These are phyloP conservation scores for Saccharum hybrid DNA, from an alignment of 202 grass and related monocot genomes.

Conservation along the genomic window DNA sequence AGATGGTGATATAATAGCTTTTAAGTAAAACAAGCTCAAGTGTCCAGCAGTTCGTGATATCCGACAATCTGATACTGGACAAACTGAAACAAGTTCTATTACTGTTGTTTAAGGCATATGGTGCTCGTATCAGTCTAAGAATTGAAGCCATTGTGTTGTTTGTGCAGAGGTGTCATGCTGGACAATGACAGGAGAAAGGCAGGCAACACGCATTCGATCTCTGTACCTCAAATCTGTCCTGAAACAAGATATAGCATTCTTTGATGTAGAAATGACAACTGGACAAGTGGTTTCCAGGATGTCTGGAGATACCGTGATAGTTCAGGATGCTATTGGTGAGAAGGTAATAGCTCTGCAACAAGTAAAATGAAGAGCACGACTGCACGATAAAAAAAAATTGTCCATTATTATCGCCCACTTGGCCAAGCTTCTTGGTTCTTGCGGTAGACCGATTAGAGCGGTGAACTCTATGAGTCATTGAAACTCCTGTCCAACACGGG, in stretches of 20 bases:
- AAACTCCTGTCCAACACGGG: no score
- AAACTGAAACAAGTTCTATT: no score
- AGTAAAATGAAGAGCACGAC: neutral
- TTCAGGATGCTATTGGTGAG: slow-evolving; percentile 85
- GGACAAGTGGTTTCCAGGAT: slow-evolving; percentile 63
- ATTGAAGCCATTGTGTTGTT: neutral
- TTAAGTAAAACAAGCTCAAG: no score
- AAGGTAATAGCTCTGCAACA: slow-evolving; percentile 50
- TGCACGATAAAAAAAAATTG: neutral
- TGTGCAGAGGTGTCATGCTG: slow-evolving; percentile 85
- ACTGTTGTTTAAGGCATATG: neutral
- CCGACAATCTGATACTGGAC: no score
- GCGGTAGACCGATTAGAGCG: no score
- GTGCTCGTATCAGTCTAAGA: neutral
- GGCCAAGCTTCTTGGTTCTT: no score
- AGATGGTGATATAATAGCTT: no score
- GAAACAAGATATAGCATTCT: slow-evolving; percentile 63
- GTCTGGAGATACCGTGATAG: slow-evolving; percentile 64
- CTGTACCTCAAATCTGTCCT: slow-evolving; percentile 76
- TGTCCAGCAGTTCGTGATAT: no score
- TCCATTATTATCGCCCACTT: no score
- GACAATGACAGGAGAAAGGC: slow-evolving; percentile 86
- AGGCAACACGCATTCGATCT: slow-evolving; percentile 63
- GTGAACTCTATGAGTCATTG: no score
- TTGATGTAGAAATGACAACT: slow-evolving; percentile 78